Evolutionary conservation across 2,329 filamentous ascomycete genomes (phyloP), one percentile per base, ranked within the genome.

Genomic region (Didymella pomorum): DNA sequence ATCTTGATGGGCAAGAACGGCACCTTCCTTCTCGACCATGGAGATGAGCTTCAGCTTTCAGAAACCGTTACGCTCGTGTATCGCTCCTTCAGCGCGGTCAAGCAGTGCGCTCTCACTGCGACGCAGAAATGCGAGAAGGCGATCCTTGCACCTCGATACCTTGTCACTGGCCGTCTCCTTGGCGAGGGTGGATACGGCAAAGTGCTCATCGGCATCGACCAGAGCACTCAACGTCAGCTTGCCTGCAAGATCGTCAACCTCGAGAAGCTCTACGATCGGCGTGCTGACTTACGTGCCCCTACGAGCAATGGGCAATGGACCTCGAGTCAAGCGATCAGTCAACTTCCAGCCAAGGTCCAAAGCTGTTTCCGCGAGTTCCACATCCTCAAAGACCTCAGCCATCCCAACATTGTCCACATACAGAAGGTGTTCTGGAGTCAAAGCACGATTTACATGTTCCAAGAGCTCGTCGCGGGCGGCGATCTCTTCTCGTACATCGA

Each of bases 201-300:
- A 41, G 84, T 89, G 3, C 81, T 84, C 54, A 77, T 88, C 10
- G 85, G 83, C 5, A 70, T 82, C 2, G 81, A 90, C 16, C 71
- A 78, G 23, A 72, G 72, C 7, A 84, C 83, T 0, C 79, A 81
- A 35, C 81, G 80, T 54, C 89, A 92, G 66, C 63, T 91, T 20
- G 88, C 88, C 11, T 92, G 89, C 78, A 92, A 92, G 67, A 75
- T 91, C 9, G 78, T 90, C 50, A 79, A 84, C 52, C 67, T 89
- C 2, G 77, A 65, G 42, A 62, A 56, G n/a, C 51, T 71, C 2
- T 67, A 67, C 47, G 50, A 60, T 25, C 58, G 55, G 14, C n/a
- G 55, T 18, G 20, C 45, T 18, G 26, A 43, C 4, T 12, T 64
- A 10, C 58, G 52, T 16, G 35, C 29, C 10, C 53, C 63, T 2